These are phyloP conservation scores for Dimargaris verticillata DNA, from an alignment of 192 early-diverging fungal species.

Conservation along the genomic window DNA sequence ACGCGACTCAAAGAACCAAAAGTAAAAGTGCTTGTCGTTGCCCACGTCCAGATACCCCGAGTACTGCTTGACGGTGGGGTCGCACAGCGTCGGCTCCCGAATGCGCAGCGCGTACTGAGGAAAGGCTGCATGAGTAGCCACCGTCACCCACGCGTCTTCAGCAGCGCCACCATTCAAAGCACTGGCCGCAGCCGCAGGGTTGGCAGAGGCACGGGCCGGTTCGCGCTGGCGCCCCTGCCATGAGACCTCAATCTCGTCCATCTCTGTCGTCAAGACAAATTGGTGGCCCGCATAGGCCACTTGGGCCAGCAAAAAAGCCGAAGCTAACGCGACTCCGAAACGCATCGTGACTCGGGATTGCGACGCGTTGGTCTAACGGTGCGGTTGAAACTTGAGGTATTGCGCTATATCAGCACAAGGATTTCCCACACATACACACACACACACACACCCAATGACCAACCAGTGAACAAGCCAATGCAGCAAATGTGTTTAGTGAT, in stretches of 20 bases:
- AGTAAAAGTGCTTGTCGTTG: slow-evolving; percentile 72
- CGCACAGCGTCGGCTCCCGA: slow-evolving; percentile 68
- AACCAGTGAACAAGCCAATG: too few species aligned
- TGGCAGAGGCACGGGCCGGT: too few species aligned
- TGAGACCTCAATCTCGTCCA: background rate
- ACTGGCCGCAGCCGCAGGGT: background rate
- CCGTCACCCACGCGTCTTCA: background rate
- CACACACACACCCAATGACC: too few species aligned
- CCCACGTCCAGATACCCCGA: slow-evolving; percentile 59
- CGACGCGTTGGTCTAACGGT: too few species aligned
- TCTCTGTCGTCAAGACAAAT: background rate
- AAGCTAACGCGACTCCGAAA: background rate
- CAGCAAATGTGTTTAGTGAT: too few species aligned
- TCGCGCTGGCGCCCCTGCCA: too few species aligned
- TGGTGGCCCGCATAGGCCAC: background rate
- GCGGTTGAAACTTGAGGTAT: too few species aligned
- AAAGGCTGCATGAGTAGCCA: slow-evolving; percentile 26
- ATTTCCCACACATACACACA: too few species aligned
- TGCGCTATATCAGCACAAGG: too few species aligned
- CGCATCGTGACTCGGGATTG: too few species aligned
- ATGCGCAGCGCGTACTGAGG: slow-evolving; percentile 58
- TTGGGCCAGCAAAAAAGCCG: too few species aligned
- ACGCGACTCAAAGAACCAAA: slow-evolving; percentile 95
- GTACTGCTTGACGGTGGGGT: slow-evolving; percentile 75
- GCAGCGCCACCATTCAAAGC: background rate